A percentile compares a stretch with the other conserved stretches of the same genome.
Evolutionary conservation across 352 stramenopile genomes (phyloP).

Genomic region (Pythium oligandrum): DNA sequence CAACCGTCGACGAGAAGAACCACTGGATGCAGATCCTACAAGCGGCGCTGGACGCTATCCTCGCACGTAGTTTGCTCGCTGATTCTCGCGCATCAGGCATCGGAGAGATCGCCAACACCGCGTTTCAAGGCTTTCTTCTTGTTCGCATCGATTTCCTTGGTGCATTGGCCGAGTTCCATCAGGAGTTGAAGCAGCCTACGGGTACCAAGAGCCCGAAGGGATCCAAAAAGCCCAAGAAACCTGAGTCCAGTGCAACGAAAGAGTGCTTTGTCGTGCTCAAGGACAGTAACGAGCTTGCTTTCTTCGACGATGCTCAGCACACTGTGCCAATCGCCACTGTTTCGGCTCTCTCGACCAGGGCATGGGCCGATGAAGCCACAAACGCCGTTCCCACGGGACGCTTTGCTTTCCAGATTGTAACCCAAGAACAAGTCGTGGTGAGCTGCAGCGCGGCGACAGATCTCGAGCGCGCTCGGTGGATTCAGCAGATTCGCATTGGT

Average conservation of each 20-base stretch:
- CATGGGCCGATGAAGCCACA: slow-evolving; percentile 16
- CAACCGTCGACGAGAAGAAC: slow-evolving; percentile 14
- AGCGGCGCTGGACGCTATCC: slow-evolving; percentile 21
- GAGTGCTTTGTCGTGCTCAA: slow-evolving; percentile 44
- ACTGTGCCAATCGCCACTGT: slow-evolving; percentile 24
- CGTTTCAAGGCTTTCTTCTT: slow-evolving; percentile 10
- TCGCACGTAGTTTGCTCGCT: slow-evolving; percentile 17
- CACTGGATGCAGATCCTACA: slow-evolving; percentile 30
- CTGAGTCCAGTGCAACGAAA: slow-evolving; percentile 13
- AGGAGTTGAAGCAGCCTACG: background rate
- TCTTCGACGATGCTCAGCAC: slow-evolving; percentile 30
- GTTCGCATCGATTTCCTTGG: slow-evolving; percentile 16
- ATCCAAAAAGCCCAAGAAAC: too few relatives aligned
- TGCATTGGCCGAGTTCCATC: background rate
- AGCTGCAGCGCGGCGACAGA: slow-evolving; percentile 57
- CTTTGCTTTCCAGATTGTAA: slow-evolving; percentile 70
- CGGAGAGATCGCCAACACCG: background rate
- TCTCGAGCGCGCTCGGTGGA: slow-evolving; percentile 55
- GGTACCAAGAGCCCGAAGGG: too few relatives aligned
- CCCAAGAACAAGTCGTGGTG: slow-evolving; percentile 55
- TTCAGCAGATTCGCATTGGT: slow-evolving; percentile 53
- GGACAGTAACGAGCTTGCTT: slow-evolving; percentile 40
- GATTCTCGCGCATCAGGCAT: slow-evolving; percentile 5
- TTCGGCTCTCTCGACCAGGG: slow-evolving; percentile 35
- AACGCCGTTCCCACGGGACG: background rate